phyloP scores from a whole-genome alignment of 805 yeast species.

The Yamadazyma philogaea region DNA sequence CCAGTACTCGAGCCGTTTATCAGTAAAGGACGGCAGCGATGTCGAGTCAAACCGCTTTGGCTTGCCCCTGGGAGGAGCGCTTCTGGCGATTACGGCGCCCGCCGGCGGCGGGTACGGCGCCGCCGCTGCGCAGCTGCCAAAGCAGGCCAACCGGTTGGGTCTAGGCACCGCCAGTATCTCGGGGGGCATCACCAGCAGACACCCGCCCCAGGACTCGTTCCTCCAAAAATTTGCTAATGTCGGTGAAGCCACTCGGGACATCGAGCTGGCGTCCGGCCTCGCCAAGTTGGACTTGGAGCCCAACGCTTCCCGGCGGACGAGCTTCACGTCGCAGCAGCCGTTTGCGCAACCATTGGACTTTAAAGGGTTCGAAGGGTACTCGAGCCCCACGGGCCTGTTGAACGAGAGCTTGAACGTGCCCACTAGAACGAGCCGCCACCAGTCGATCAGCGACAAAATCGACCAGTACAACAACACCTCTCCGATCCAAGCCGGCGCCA shows the following conservation, averaged over 20 bases:
- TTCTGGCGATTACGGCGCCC: slow-evolving; percentile 47
- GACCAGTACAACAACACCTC: slow-evolving; percentile 52
- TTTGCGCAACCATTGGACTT: slow-evolving; percentile 1
- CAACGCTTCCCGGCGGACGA: slow-evolving; percentile 45
- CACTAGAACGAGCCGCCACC: slow-evolving; percentile 40
- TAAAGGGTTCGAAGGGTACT: slow-evolving; percentile 11
- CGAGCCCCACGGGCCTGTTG: slow-evolving; percentile 39
- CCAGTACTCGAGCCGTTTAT: slow-evolving; percentile 31
- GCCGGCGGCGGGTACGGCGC: slow-evolving; percentile 34
- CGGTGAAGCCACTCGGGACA: slow-evolving; percentile 67
- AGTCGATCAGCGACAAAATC: slow-evolving; percentile 59
- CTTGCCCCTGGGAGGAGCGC: slow-evolving; percentile 44
- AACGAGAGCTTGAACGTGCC: slow-evolving; percentile 44
- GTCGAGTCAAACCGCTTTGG: slow-evolving; percentile 39
- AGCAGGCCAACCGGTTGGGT: slow-evolving; percentile 23
- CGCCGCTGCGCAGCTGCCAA: slow-evolving; percentile 11
- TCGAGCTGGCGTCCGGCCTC: slow-evolving; percentile 48
- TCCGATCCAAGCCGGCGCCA: slow-evolving; percentile 44
- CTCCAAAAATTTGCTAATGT: slow-evolving; percentile 62
- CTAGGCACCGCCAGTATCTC: slow-evolving; percentile 63
- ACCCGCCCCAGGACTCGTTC: slow-evolving; percentile 48
- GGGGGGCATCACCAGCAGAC: slow-evolving; percentile 50
- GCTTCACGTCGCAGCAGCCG: slow-evolving; percentile 34
- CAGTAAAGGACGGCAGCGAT: slow-evolving; percentile 44
- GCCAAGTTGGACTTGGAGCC: slow-evolving; percentile 34